Conservation (phyloP, 2,329 filamentous ascomycete genomes). For the Sporothrix brasiliensis region DNA sequence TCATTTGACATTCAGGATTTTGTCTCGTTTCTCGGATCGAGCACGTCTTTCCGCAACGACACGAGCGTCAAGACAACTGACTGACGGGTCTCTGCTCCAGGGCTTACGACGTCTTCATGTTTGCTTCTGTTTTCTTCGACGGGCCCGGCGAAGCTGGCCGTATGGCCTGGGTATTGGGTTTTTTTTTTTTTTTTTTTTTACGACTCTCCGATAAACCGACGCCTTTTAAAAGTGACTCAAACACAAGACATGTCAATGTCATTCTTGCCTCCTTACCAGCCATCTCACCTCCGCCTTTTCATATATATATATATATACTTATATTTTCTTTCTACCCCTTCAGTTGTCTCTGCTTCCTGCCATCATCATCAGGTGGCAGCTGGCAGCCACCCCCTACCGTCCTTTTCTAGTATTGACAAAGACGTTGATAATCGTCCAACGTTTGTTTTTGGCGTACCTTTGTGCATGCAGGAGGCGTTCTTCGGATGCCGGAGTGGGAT, state of each 20-base stretch:
- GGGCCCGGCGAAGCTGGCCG: not conserved
- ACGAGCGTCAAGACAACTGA: not conserved
- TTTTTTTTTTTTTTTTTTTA: not conserved
- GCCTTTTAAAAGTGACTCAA: not conserved
- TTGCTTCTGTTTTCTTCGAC: not conserved
- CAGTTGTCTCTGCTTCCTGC: not conserved
- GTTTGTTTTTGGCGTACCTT: not conserved
- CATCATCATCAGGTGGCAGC: constrained; percentile 10
- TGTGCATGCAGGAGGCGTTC: not conserved
- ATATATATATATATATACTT: no score
- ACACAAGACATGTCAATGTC: not conserved
- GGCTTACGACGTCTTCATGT: no score
- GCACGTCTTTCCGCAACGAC: not conserved
- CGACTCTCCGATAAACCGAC: not conserved
- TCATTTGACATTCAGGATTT: not conserved
- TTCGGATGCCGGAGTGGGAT: not conserved
- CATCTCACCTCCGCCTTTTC: not conserved
- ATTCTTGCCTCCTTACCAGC: not conserved
- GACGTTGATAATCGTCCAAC: constrained; percentile 8
- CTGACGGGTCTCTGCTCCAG: not conserved
- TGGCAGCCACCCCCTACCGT: not conserved
- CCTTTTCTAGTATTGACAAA: not conserved
- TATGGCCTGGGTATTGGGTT: not conserved
- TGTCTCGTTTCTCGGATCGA: not conserved
- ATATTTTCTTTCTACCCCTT: not conserved